Evolutionary conservation across 257 asterid species (phyloP), one percentile per base, ranked within the genome.

Genomic region (Euphrasia confusa): DNA sequence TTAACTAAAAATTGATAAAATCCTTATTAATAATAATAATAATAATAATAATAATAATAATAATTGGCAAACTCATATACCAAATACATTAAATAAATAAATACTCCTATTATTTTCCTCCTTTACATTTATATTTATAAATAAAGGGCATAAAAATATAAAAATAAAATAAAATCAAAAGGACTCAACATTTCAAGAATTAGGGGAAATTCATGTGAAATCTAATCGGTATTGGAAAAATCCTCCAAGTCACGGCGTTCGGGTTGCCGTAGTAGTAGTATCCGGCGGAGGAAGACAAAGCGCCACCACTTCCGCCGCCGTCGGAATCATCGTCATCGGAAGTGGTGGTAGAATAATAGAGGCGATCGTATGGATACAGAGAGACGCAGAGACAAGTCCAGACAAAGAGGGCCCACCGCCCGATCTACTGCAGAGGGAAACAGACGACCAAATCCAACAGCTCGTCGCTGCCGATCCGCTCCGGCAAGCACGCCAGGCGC

Each of bases 351-450:
- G 69, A 15, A 45, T 44, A 50, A 55, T 61, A 61, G 77, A 55
- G 64, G 27, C 42, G 69, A 61, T 49, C 54, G 48, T 70, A 59
- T 4, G 81, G 77, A 48, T 71, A 57, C 2, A 81, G 76, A 2
- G 81, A 71, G 39, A 77, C 68, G 27, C 85, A 80, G 26, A 80
- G 80, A 63, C 66, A 80, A 47, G 76, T 77, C 85, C 83, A 80
- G 21, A 77, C 40, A 66, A 49, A 72, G 64, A 72, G 74, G 12
- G 66, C 73, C 72, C 73, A 69, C 0, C 81, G 72, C 11, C 86
- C 81, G 37, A 80, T 59, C 66, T 72, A 81, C 60, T 65, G 83
- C 18, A 78, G 73, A 42, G 86, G 86, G 73, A 77, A 80, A 42
- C 77, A 74, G 65, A 80, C 26, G 4, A 74, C 81, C 60, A 80